Conservation (phyloP, 1,284 basidiomycete species). For the Polyporus tsugae region DNA sequence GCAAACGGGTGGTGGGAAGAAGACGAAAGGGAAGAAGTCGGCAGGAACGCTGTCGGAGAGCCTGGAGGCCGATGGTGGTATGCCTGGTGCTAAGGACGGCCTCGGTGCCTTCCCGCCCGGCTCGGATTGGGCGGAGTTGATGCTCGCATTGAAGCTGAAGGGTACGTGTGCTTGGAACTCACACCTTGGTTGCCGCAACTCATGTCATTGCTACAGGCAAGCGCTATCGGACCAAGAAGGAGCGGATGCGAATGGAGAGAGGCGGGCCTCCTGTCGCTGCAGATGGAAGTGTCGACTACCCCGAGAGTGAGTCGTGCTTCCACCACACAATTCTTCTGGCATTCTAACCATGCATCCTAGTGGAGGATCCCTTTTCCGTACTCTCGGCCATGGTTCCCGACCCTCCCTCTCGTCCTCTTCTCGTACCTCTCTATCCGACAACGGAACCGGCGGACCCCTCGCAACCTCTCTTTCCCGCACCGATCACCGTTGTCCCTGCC, state of each 20-base stretch:
- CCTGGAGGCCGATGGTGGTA: conserved; percentile 70
- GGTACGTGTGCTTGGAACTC: conserved; percentile 47
- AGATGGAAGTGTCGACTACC: conserved; percentile 80
- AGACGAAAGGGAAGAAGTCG: conserved; percentile 36
- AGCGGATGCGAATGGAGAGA: conserved; percentile 74
- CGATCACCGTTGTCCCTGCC: conserved; percentile 41
- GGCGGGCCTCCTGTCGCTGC: conserved; percentile 70
- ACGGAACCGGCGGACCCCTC: conserved; percentile 34
- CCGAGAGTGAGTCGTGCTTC: conserved; percentile 58
- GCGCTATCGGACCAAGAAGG: conserved; percentile 80
- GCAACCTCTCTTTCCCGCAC: conserved; percentile 37
- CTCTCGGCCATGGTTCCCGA: conserved; percentile 71
- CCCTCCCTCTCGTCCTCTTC: conserved; percentile 56
- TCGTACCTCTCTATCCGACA: conserved; percentile 64
- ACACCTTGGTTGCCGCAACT: neutral
- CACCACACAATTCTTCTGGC: neutral
- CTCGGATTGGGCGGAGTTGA: conserved; percentile 71
- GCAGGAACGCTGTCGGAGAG: conserved; percentile 55
- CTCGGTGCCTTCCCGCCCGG: conserved; percentile 73
- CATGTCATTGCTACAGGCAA: conserved; percentile 57
- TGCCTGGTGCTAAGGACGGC: conserved; percentile 79
- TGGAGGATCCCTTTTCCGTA: conserved; percentile 80
- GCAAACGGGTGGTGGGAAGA: conserved; percentile 27
- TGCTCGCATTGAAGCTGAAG: conserved; percentile 76
- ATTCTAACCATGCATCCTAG: conserved; percentile 46